Evolutionary conservation across 2,329 filamentous ascomycete species (phyloP), one percentile per base, ranked within the genome.

Genomic region (Diplodia seriata): DNA sequence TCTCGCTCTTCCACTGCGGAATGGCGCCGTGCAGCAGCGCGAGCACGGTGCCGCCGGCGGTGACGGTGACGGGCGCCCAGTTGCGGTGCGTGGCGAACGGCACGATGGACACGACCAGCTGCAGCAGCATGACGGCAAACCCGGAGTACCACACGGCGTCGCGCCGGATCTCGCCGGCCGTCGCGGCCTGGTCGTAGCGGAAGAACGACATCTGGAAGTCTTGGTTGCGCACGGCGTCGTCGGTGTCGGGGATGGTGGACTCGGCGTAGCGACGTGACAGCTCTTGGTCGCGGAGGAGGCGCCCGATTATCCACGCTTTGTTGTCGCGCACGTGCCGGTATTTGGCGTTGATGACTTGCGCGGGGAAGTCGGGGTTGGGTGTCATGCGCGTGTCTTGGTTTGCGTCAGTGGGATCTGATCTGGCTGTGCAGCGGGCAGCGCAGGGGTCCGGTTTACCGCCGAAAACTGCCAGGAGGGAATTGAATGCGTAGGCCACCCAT

Each of bases 271-370:
- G 15, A 20, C 70, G 73, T 75, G 76, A 79, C 40, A 59, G 68
- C 12, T 82, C 78, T 40, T 77, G 79, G 70, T 84, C 81, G 31
- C 81, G 74, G 7, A 83, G 69, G 0, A 84, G 73, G 0, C 82
- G 74, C 0, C 81, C 81, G 11, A 84, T 71, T 4, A 83, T 72
- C 81, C 81, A 84, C 23, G 72, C 77, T 14, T 73, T 73, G 65
- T 83, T 84, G 3, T 76, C 73, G 1, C 80, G 74, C 5, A 72
- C 71, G 68, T 80, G 79, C 0, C 81, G 78, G 18, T 71, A 79
- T 23, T 74, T 70, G 6, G 70, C 72, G 68, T 81, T 81, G 59
- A 82, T 77, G 20, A 83, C 75, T 6, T 71, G 70, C 59, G 71
- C 72, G 0, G 69, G n/a, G 56, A 67, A 73, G 70, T 82, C 77